Evolutionary conservation across 169 alveolate genomes (phyloP).

Genomic region (Eimeria maxima): DNA sequence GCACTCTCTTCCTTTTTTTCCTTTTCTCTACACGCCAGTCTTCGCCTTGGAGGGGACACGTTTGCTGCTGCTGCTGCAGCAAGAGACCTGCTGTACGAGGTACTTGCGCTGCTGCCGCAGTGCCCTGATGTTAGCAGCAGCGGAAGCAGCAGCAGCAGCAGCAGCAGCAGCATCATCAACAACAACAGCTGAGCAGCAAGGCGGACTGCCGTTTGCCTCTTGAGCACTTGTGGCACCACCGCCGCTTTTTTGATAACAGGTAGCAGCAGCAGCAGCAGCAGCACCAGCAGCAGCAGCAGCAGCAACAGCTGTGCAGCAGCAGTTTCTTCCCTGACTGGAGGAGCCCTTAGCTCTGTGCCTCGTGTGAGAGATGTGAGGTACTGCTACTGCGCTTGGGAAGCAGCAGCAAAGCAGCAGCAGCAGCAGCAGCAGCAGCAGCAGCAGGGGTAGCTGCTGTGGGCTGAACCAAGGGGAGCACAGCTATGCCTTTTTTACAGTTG

Average conservation of each 20-base stretch:
- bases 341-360: neutral
- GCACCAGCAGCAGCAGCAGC: slow-evolving; percentile 8
- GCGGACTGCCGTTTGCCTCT: neutral
- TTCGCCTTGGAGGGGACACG: slow-evolving; percentile 29
- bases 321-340: neutral
- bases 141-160: slow-evolving; percentile 40
- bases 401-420: neutral
- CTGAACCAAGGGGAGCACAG: neutral
- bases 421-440: slow-evolving; percentile 17
- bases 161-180: slow-evolving; percentile 13
- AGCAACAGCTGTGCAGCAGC: neutral
- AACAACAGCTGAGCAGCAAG: neutral
- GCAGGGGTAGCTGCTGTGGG: neutral
- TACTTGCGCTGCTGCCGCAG: slow-evolving; percentile 24
- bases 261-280: neutral
- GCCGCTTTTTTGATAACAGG: neutral
- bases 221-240: too few species aligned
- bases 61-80: slow-evolving; percentile 50
- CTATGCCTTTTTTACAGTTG: neutral
- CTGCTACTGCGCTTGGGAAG: neutral
- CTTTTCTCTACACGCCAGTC: neutral
- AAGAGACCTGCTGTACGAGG: neutral
- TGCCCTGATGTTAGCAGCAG: neutral
- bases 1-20: slow-evolving; percentile 29
- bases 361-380: neutral